Base-by-base conservation (phyloP, 2,329 filamentous ascomycete species). In the Fusarium kyushuense region DNA sequence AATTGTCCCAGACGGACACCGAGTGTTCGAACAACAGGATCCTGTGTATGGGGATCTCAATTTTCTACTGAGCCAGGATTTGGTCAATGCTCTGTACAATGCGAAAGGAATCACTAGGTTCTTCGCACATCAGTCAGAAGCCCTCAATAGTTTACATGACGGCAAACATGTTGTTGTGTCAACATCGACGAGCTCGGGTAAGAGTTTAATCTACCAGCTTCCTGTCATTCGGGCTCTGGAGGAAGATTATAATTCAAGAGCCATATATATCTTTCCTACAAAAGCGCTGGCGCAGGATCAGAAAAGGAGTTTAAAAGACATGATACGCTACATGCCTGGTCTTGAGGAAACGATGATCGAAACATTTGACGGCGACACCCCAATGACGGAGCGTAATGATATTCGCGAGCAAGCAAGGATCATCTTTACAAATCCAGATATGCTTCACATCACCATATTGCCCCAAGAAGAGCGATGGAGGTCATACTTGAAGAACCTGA, bases 201-300 rank as follows among this genome's bases (percentile, higher is more conserved):
- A 99, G 78, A 97, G 94, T 8, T 82, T 99, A n/a, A 97, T 99
- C 64, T 99, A 98, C 75, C 96, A 99, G 75, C 86, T 99, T 17
- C 96, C 96, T 0, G 93, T 99, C 43, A 81, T 99, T 13, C 89
- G 97, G 75, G 91, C 93, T 49, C 82, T 99, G 3, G 95, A 99
- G 77, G 83, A 88, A 53, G 92, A 98, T 73, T 81, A 79, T 3
- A 84, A 90, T 57, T 92, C 92, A 11, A 85, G 96, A 72, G 96
- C 96, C 4, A 93, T 99, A 90, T 98, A 97, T 76, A 97, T 99
- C 35, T 99, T 99, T 64, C 96, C 96, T 0, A 99, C 96, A 0
- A 99, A 99, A 79, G 96, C 96, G 2, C 81, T 99, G 17, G 95
- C 96, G 0, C 96, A 99, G 77, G 96, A 99, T 78, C 96, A 99